Base-by-base conservation (phyloP, 75 land plant genomes). In the Chamaecyparis obtusa region DNA sequence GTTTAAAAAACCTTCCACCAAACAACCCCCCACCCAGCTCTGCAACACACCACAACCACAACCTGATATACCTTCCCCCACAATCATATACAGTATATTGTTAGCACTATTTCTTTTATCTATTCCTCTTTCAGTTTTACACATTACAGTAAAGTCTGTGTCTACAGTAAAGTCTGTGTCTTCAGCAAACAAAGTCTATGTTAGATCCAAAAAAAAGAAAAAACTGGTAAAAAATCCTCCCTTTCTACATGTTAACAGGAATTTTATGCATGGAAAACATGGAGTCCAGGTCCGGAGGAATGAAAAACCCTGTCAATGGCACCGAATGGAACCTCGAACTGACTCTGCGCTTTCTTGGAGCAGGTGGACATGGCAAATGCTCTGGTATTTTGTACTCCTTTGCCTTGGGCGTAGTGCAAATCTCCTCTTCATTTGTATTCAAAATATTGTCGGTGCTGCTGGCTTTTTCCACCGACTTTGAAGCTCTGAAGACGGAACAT, bases 241-340 rank as follows among this genome's bases (percentile, higher is more conserved):
- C 24, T 39, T 33, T 19, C 48, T 84, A 84, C 64, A 84, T 56
- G 57, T 84, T 56, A 35, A 84, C 85, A 33, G 85, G 49, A 35
- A 84, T 84, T 56, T 84, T 84, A 16, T 44, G 85, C 64, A 56
- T 44, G 32, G 85, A 54, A 21, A 92, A 90, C 13, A 92, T 87
- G 56, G 88, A 85, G 30, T 92, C 93, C 86, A 92, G 85, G 39
- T 92, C 93, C 5, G 93, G 93, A 78, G 91, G 89, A 57, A 72
- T 87, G 71, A 92, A 90, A 80, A 92, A 92, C n/a, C 87, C 91
- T 39, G 88, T 51, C 13, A 83, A 86, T 16, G 87, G 87, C 32
- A 81, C 71, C 36, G 77, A 36, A 39, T 82, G 43, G 49, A 89
- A 92, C 55, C 87, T 92, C 10, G 86, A 85, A 16, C 88, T 55